Percentiles rank a stretch among this genome's conserved stretches.
These are phyloP conservation scores for Pseudohalonectria lignicola DNA, from an alignment of 2,329 filamentous ascomycete species.

Conservation along the genomic window DNA sequence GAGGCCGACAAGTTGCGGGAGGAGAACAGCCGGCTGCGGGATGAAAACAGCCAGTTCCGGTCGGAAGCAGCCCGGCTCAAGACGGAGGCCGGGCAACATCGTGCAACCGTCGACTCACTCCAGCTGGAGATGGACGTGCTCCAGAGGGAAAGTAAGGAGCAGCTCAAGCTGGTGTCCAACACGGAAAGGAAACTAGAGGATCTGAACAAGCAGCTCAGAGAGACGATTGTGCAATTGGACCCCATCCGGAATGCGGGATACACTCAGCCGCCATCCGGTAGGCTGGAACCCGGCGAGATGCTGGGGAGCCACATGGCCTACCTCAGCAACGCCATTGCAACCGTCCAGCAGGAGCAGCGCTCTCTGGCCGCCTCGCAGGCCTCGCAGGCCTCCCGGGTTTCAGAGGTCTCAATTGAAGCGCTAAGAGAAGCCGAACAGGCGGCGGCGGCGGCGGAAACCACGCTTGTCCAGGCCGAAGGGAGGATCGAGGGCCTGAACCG, in stretches of 20 bases:
- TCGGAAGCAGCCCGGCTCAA: too few species aligned
- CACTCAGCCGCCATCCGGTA: slow-evolving; percentile 26
- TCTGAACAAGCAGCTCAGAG: slow-evolving; percentile 55
- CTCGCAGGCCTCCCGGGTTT: slow-evolving; percentile 6
- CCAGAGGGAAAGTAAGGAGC: slow-evolving; percentile 21
- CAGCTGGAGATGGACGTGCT: slow-evolving; percentile 23
- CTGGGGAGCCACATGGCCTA: slow-evolving; percentile 55
- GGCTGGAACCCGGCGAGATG: slow-evolving; percentile 31
- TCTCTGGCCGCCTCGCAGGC: slow-evolving; percentile 26
- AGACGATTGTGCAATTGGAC: slow-evolving; percentile 54
- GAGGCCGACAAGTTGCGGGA: slow-evolving; percentile 22
- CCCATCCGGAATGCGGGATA: slow-evolving; percentile 40
- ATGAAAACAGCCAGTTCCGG: slow-evolving; percentile 18
- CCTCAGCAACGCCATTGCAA: slow-evolving; percentile 53
- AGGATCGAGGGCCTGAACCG: slow-evolving; percentile 53
- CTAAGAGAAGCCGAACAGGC: slow-evolving; percentile 14
- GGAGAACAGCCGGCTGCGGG: slow-evolving; percentile 15
- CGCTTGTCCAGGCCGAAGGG: slow-evolving; percentile 32
- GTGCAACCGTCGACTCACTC: slow-evolving; percentile 14
- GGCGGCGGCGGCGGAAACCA: slow-evolving; percentile 9
- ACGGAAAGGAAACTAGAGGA: slow-evolving; percentile 57
- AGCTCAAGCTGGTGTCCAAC: slow-evolving; percentile 42
- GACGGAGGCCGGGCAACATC: not conserved
- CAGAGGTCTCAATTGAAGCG: too few species aligned
- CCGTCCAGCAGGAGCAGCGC: slow-evolving; percentile 45